phyloP scores from a whole-genome alignment of 208 protist species.

The Wallacemonas collosoma region DNA sequence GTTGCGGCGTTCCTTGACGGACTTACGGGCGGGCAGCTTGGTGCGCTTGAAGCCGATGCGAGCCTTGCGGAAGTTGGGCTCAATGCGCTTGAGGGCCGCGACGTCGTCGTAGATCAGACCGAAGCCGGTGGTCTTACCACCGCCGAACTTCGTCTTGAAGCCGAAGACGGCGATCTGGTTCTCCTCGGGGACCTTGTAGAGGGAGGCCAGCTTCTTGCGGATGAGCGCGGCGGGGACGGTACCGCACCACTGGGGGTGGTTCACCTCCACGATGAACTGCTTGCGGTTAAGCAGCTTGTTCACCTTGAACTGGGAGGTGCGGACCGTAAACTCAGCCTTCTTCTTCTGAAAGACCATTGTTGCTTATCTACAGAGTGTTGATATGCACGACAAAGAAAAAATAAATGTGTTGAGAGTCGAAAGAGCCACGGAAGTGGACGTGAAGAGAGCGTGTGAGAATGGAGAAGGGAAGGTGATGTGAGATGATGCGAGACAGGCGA shows the following conservation, averaged over 20 bases:
- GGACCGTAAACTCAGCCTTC: conserved; percentile 90
- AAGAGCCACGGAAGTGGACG: no score
- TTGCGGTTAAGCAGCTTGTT: conserved; percentile 99
- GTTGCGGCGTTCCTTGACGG: conserved; percentile 99
- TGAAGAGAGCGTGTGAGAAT: no score
- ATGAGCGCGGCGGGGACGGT: conserved; percentile 95
- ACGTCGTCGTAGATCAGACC: conserved; percentile 99
- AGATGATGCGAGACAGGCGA: no score
- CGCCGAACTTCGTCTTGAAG: conserved; percentile 99
- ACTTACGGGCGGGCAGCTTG: conserved; percentile 94
- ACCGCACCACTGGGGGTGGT: conserved; percentile 86
- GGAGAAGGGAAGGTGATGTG: no score
- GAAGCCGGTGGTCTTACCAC: conserved; percentile 98
- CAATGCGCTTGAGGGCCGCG: conserved; percentile 94
- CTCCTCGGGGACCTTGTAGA: conserved; percentile 98
- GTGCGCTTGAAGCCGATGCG: conserved; percentile 94
- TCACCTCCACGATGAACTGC: conserved; percentile 98
- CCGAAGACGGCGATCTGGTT: conserved; percentile 97
- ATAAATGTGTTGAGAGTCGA: no score
- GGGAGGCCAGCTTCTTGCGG: conserved; percentile 94
- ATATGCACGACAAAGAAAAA: no score
- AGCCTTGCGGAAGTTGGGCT: conserved; percentile 98
- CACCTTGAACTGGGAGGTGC: conserved; percentile 98
- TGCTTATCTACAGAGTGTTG: no score
- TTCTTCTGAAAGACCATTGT: conserved; percentile 92